Conservation (phyloP, 2,329 filamentous ascomycete species). For the Colletotrichum liriopes region DNA sequence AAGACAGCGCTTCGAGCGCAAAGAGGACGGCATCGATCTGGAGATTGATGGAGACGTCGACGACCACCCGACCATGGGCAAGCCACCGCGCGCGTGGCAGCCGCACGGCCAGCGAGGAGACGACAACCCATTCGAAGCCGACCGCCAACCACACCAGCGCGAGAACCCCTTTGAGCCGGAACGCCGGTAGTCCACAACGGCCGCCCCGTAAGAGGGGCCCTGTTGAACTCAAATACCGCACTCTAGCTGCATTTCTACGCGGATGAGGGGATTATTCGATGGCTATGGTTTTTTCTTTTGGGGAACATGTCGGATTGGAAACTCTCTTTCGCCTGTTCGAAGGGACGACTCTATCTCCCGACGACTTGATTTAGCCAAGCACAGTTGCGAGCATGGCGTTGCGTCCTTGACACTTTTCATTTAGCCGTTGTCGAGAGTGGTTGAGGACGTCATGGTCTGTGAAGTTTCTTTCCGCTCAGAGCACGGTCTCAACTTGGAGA, state of each 20-base stretch:
- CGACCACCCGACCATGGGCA: slow-evolving; percentile 40
- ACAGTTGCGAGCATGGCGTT: slow-evolving; percentile 41
- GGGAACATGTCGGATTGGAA: neutral
- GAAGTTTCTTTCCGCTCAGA: neutral
- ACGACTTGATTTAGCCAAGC: slow-evolving; percentile 26
- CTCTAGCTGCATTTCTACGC: neutral
- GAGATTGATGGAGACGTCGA: slow-evolving; percentile 39
- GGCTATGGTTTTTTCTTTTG: neutral
- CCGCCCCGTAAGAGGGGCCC: slow-evolving; percentile 11
- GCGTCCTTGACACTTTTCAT: slow-evolving; percentile 24
- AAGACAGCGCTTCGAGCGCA: slow-evolving; percentile 25
- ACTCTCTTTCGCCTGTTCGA: neutral
- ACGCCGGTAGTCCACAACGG: slow-evolving; percentile 18
- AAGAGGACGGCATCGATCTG: slow-evolving; percentile 34
- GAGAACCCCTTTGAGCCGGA: slow-evolving; percentile 38
- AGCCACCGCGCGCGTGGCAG: slow-evolving; percentile 38
- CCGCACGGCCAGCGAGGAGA: slow-evolving; percentile 23
- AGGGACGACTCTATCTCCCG: neutral
- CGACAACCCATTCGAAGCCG: slow-evolving; percentile 30
- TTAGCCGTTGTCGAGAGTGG: neutral
- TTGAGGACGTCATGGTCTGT: slow-evolving; percentile 7
- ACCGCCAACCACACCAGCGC: slow-evolving; percentile 23
- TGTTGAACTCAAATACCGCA: neutral
- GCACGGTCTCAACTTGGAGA: neutral
- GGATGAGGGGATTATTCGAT: neutral